A percentile compares a stretch with the other conserved stretches of the same genome.
Conservation (phyloP, 1,139 yeast genomes). For the Entelexis paramagnoliae region DNA sequence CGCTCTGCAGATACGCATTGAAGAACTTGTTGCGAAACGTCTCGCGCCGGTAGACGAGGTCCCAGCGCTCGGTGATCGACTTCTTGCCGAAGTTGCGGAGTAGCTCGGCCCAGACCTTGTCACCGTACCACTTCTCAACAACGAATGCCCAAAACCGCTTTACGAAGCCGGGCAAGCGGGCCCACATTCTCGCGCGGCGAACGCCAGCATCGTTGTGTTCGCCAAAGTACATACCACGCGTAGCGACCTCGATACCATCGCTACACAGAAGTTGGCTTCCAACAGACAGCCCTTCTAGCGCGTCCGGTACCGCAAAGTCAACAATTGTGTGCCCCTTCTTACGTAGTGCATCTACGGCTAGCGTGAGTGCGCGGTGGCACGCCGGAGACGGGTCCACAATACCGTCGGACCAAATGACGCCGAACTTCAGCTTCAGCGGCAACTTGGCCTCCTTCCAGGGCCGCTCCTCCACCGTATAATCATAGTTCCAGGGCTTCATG, state of each 20-base stretch:
- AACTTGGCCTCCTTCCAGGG: constrained; percentile 46
- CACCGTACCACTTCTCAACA: constrained; percentile 36
- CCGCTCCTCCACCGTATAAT: constrained; percentile 44
- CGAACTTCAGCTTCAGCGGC: constrained; percentile 39
- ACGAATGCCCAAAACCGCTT: constrained; percentile 35
- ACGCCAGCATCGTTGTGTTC: constrained; percentile 36
- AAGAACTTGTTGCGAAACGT: constrained; percentile 26
- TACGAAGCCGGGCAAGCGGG: constrained; percentile 32
- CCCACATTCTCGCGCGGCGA: constrained; percentile 29
- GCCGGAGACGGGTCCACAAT: constrained; percentile 54
- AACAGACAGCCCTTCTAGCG: constrained; percentile 34
- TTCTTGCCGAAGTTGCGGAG: constrained; percentile 35
- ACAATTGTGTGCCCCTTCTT: constrained; percentile 28
- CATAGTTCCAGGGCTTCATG: constrained; percentile 57
- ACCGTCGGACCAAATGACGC: constrained; percentile 40
- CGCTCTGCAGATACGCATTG: constrained; percentile 33
- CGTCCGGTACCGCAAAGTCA: constrained; percentile 24
- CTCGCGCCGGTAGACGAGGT: constrained; percentile 29
- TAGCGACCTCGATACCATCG: constrained; percentile 32
- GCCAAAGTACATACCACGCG: constrained; percentile 30
- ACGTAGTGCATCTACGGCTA: constrained; percentile 38
- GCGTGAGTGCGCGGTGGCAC: constrained; percentile 43
- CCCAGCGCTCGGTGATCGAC: constrained; percentile 35
- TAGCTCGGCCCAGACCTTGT: constrained; percentile 35
- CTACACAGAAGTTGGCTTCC: constrained; percentile 34